Conservation (phyloP, 192 early-diverging fungal species). For the Linnemannia schmuckeri region DNA sequence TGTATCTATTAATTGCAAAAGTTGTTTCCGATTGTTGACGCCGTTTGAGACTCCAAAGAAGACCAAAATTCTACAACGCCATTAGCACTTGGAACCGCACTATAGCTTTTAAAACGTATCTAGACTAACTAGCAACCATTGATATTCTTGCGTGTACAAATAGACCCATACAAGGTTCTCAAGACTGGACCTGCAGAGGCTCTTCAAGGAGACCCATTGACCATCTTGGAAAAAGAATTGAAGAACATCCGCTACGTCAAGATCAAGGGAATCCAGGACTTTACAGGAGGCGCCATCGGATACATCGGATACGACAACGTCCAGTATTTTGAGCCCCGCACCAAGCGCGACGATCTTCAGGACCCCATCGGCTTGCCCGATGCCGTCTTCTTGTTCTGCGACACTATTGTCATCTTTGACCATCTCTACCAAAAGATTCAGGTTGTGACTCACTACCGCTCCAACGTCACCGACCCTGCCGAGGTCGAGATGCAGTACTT, state of each 20-base stretch:
- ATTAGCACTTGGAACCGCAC: not conserved
- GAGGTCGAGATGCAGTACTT: constrained; percentile 74
- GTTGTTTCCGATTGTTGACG: not conserved
- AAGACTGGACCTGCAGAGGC: constrained; percentile 81
- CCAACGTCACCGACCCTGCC: constrained; percentile 66
- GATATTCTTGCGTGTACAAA: not conserved
- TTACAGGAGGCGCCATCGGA: constrained; percentile 97
- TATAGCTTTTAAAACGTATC: not conserved
- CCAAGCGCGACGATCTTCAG: constrained; percentile 75
- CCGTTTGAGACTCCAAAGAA: not conserved
- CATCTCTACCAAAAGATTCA: constrained; percentile 93
- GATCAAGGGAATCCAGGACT: constrained; percentile 85
- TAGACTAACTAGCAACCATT: not conserved
- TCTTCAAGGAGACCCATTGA: constrained; percentile 87
- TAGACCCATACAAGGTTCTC: constrained; percentile 90
- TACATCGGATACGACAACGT: constrained; percentile 98
- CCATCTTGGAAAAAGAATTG: constrained; percentile 89
- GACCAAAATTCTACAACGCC: not conserved
- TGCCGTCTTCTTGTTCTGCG: constrained; percentile 93
- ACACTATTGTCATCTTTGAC: constrained; percentile 97
- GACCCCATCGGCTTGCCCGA: constrained; percentile 95
- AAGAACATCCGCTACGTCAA: constrained; percentile 79
- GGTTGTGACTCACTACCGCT: constrained; percentile 91
- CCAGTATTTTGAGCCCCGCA: constrained; percentile 97
- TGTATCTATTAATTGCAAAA: not conserved